phyloP scores from a whole-genome alignment of 345 rosid species.

The Boechera stricta region DNA sequence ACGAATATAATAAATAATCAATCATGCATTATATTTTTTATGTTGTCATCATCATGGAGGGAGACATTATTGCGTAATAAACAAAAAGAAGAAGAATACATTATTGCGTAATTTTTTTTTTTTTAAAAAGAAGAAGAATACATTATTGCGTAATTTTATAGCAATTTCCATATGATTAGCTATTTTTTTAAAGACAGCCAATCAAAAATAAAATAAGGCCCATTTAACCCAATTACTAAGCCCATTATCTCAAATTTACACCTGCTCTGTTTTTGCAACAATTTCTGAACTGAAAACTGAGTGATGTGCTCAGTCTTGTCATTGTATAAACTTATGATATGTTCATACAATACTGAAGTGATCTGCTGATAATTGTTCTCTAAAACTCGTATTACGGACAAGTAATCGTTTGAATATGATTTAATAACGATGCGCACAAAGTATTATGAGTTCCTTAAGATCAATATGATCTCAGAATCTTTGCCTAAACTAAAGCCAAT shows the following conservation, averaged over 20 bases:
- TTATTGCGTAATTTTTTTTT: not conserved
- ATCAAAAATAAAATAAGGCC: not conserved
- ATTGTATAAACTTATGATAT: not conserved
- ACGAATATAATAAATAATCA: conserved; percentile 20
- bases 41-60: conserved; percentile 9
- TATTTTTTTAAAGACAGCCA: not conserved
- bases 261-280: conserved; percentile 8
- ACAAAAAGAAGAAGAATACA: not conserved
- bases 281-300: not conserved
- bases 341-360: conserved; percentile 15
- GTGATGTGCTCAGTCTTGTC: conserved; percentile 14
- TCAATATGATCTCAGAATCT: not conserved
- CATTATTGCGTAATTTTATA: not conserved
- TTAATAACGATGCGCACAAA: not conserved
- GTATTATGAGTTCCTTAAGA: not conserved
- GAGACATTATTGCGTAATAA: not conserved
- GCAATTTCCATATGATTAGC: not conserved
- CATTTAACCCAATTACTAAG: not conserved
- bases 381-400: not conserved
- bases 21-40: conserved; percentile 10
- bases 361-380: not conserved
- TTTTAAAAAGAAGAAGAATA: not conserved
- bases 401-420: not conserved
- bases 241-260: conserved; percentile 5
- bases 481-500: not conserved